phyloP scores from a whole-genome alignment of 306 rosid genomes.

The Cicer bijugum region DNA sequence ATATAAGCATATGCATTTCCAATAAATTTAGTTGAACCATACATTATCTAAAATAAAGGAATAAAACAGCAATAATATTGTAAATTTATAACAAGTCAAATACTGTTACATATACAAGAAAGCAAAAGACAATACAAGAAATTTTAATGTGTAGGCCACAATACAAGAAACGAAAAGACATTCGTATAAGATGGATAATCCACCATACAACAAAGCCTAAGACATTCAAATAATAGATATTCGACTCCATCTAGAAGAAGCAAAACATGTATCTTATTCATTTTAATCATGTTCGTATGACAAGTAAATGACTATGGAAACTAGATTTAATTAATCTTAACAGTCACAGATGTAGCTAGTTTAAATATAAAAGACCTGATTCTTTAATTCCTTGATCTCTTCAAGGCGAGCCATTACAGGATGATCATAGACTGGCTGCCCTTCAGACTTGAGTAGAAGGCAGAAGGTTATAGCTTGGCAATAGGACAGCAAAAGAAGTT shows the following conservation, averaged over 20 bases:
- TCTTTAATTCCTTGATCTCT: slow-evolving; percentile 74
- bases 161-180: slow-evolving; percentile 6
- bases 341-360: slow-evolving; percentile 15
- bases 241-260: slow-evolving; percentile 24
- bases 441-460: slow-evolving; percentile 94
- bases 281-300: slow-evolving; percentile 16
- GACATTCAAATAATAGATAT: slow-evolving; percentile 23
- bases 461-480: slow-evolving; percentile 88
- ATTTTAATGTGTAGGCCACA: not conserved
- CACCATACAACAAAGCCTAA: slow-evolving; percentile 8
- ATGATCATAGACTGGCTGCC: slow-evolving; percentile 75
- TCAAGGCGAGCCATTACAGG: slow-evolving; percentile 81
- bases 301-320: slow-evolving; percentile 28
- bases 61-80: slow-evolving; percentile 16
- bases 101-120: not conserved
- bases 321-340: slow-evolving; percentile 33
- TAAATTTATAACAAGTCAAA: not conserved
- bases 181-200: slow-evolving; percentile 6
- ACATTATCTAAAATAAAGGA: slow-evolving; percentile 21
- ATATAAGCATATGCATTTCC: not conserved
- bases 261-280: slow-evolving; percentile 23
- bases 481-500: slow-evolving; percentile 68
- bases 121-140: too few species aligned
- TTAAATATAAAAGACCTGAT: slow-evolving; percentile 62
- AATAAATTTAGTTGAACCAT: slow-evolving; percentile 24